Evolutionary conservation across 106 monocot species (phyloP).

Genomic region (Allium fistulosum): DNA sequence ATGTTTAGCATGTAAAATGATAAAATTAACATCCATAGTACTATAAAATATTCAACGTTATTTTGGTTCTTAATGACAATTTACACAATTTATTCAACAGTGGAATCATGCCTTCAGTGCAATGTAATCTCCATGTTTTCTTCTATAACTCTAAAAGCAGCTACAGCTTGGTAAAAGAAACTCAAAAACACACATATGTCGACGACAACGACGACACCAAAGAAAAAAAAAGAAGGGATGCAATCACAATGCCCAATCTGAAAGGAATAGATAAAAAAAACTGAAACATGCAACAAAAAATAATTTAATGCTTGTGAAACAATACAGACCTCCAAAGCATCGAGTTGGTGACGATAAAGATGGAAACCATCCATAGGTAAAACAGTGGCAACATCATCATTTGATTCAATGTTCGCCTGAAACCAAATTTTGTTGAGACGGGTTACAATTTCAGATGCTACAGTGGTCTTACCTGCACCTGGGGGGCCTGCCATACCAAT

Average conservation of each 20-base stretch:
- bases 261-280: neutral
- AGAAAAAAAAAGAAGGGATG: no score
- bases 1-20: neutral
- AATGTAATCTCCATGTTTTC: no score
- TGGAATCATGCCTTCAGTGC: no score
- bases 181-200: no score
- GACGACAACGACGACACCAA: no score
- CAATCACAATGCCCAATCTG: no score
- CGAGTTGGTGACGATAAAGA: constrained; percentile 83
- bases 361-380: constrained; percentile 99
- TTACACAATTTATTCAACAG: no score
- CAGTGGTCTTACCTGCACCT: constrained; percentile 74
- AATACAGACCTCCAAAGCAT: constrained; percentile 74
- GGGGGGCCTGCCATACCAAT: constrained; percentile 83
- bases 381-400: constrained; percentile 46
- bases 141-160: no score
- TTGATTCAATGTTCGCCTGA: constrained; percentile 8
- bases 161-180: no score
- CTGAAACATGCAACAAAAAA: neutral
- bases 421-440: constrained; percentile 52
- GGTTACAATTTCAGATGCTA: constrained; percentile 63
- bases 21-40: neutral
- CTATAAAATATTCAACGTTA: no score
- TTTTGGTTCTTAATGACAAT: no score
- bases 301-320: neutral